These are phyloP conservation scores for Secale cereale DNA, from an alignment of 176 grass and related monocot genomes.

Conservation along the genomic window DNA sequence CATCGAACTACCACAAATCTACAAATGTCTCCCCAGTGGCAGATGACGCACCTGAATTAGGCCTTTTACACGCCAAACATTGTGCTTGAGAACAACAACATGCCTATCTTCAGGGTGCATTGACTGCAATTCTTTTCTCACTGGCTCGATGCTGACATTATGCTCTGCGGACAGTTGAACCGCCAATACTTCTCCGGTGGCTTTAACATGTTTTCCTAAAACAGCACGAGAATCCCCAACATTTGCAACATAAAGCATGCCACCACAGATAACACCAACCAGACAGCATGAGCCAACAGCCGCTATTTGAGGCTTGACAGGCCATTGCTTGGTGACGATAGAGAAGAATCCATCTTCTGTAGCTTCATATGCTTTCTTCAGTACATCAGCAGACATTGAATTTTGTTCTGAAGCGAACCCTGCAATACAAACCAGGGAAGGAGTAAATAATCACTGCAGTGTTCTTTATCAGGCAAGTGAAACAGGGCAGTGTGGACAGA, in stretches of 20 bases:
- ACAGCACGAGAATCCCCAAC: slow-evolving; percentile 84
- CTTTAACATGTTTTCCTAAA: slow-evolving; percentile 74
- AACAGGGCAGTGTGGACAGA: not conserved
- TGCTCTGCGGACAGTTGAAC: slow-evolving; percentile 89
- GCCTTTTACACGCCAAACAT: slow-evolving; percentile 97
- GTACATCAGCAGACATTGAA: slow-evolving; percentile 75
- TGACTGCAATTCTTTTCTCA: slow-evolving; percentile 80
- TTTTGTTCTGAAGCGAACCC: slow-evolving; percentile 84
- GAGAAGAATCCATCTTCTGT: slow-evolving; percentile 93
- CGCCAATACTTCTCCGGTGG: slow-evolving; percentile 81
- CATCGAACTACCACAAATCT: not conserved
- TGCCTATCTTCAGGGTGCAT: slow-evolving; percentile 79
- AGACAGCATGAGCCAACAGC: slow-evolving; percentile 93
- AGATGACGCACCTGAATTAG: slow-evolving; percentile 71
- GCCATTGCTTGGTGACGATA: slow-evolving; percentile 79
- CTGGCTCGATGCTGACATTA: slow-evolving; percentile 77
- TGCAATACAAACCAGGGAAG: slow-evolving; percentile 36
- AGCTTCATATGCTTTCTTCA: slow-evolving; percentile 89
- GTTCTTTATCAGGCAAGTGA: not conserved
- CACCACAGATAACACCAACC: slow-evolving; percentile 73
- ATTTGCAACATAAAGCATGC: slow-evolving; percentile 78
- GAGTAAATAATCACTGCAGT: not conserved
- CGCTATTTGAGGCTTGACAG: slow-evolving; percentile 87
- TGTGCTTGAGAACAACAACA: slow-evolving; percentile 92
- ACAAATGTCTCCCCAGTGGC: not conserved